Evolutionary conservation across 2,329 filamentous ascomycete species (phyloP).

Genomic region (Trichoderma hamatum): DNA sequence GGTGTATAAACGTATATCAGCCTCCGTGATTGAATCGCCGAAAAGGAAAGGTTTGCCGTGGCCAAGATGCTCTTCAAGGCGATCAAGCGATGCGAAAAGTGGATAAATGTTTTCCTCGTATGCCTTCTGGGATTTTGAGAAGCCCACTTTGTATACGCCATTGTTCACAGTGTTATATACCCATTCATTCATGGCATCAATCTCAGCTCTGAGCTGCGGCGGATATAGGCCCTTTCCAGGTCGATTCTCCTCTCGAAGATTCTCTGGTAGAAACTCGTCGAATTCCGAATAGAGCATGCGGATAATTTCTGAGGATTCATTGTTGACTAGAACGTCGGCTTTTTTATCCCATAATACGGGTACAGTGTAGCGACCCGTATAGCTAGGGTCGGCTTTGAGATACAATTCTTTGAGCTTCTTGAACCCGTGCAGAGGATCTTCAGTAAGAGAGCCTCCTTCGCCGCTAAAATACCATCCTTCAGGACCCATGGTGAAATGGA

Average conservation of each 20-base stretch:
- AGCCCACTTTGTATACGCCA: constrained; percentile 61
- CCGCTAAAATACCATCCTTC: constrained; percentile 58
- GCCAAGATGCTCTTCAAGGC: constrained; percentile 61
- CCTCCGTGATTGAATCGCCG: constrained; percentile 66
- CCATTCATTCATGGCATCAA: constrained; percentile 70
- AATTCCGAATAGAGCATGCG: constrained; percentile 80
- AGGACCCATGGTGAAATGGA: constrained; percentile 66
- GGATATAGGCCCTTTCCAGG: constrained; percentile 62
- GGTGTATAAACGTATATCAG: constrained; percentile 68
- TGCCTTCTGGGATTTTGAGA: constrained; percentile 65
- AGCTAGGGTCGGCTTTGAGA: constrained; percentile 67
- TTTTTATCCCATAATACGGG: constrained; percentile 73
- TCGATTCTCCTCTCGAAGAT: constrained; percentile 55
- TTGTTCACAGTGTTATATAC: constrained; percentile 60
- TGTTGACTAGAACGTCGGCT: constrained; percentile 73
- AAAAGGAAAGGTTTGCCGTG: constrained; percentile 60
- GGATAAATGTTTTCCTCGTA: constrained; percentile 64
- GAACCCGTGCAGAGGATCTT: constrained; percentile 66
- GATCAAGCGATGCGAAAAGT: constrained; percentile 67
- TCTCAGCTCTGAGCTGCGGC: constrained; percentile 52
- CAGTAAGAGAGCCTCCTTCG: constrained; percentile 51
- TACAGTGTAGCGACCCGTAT: constrained; percentile 72
- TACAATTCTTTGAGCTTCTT: constrained; percentile 72
- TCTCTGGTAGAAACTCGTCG: constrained; percentile 59
- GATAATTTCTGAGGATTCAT: constrained; percentile 83